Base-by-base conservation (phyloP, 805 yeast species). In the Yarrowia yakushimensis region DNA sequence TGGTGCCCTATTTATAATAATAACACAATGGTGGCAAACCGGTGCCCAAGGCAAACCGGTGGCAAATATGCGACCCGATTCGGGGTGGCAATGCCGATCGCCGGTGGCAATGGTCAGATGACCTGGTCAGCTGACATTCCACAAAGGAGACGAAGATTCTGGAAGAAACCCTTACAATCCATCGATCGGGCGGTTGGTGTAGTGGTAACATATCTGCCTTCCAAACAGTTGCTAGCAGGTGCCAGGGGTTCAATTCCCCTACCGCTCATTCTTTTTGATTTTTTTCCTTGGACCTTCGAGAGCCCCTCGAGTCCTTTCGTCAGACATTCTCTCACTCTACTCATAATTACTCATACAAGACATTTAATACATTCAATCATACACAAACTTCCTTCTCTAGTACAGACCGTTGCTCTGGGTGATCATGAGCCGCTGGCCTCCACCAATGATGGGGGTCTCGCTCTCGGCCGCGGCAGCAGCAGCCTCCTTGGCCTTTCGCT, bases 381-480 rank as follows among this genome's bases (percentile, higher is more conserved):
- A 52, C 59, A 52, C 39, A 48, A 48, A 33, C 18, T 39, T 39
- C 37, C 43, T 52, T 25, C 33, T 13, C 39, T 48, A 52, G 59
- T 36, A 33, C 42, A 52, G 23, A 2, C 59, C 59, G 27, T 52
- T 52, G 59, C 43, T 52, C 59, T 87, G 89, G 50, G 96, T 90
- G 70, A 93, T 81, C 84, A 92, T 79, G 72, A 92, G 81, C 12
- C 76, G 72, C 64, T 91, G 87, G 70, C 85, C 87, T 10, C 86
- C 86, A 48, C 79, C 82, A 36, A 84, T 77, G 33, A 75, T 76
- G 45, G 79, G 75, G 31, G 73, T 71, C 17, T 74, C 76, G 39
- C 78, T 82, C 57, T 80, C 83, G 36, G 81, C 83, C 9, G 76
- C 79, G 15, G 72, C 69, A n/a, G 69, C 67, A 31, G 68, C 73